phyloP scores from a whole-genome alignment of 805 yeast genomes.

The Danielozyma ontarioensis region DNA sequence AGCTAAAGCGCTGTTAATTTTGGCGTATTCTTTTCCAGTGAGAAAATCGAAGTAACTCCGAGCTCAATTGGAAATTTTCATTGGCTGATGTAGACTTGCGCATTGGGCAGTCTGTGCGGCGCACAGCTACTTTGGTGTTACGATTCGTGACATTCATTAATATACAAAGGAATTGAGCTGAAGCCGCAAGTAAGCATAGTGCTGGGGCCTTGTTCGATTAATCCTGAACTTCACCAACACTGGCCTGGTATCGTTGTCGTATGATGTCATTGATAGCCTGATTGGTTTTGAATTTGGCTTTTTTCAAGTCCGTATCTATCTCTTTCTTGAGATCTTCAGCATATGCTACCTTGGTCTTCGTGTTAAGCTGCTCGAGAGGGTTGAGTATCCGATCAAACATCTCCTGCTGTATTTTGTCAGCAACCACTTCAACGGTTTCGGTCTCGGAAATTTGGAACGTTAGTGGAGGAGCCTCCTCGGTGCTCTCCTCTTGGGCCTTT shows the following conservation, averaged over 20 bases:
- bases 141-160: too few relatives aligned
- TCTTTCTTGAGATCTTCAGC: slow-evolving; percentile 30
- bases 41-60: slow-evolving; percentile 10
- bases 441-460: slow-evolving; percentile 6
- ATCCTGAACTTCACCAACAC: too few relatives aligned
- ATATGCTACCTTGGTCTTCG: slow-evolving; percentile 5
- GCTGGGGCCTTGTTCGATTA: too few relatives aligned
- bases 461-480: slow-evolving; percentile 1
- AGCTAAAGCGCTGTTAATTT: slow-evolving; percentile 6
- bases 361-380: slow-evolving; percentile 5
- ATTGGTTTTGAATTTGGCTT: slow-evolving; percentile 25
- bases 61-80: slow-evolving; percentile 19
- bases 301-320: slow-evolving; percentile 15
- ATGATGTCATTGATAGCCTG: slow-evolving; percentile 12
- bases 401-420: slow-evolving; percentile 17
- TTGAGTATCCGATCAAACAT: slow-evolving; percentile 11
- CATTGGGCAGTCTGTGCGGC: slow-evolving; percentile 12
- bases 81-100: slow-evolving; percentile 31
- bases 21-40: slow-evolving; percentile 15
- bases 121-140: too few relatives aligned
- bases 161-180: too few relatives aligned
- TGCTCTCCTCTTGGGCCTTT: background rate
- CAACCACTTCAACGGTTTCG: slow-evolving; percentile 25
- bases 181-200: too few relatives aligned
- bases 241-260: background rate